These are phyloP conservation scores for Zasmidium angulare DNA, from an alignment of 2,329 filamentous ascomycete species.

Conservation along the genomic window DNA sequence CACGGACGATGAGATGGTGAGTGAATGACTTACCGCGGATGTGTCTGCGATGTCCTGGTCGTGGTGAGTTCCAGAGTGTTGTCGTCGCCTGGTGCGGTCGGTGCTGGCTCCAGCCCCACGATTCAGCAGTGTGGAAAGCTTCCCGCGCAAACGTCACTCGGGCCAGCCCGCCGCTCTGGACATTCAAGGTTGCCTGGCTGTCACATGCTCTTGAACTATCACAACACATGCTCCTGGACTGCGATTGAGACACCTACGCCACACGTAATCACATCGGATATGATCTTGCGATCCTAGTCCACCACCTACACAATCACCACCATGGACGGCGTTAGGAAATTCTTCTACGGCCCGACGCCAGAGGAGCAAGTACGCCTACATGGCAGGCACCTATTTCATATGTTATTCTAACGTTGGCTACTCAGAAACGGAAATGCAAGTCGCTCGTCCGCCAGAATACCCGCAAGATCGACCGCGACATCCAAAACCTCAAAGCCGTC, in stretches of 20 bases:
- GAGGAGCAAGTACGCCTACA: constrained; percentile 73
- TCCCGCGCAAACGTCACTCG: constrained; percentile 5
- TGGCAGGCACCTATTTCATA: constrained; percentile 4
- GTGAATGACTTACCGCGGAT: background rate
- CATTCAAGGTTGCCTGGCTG: background rate
- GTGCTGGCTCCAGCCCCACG: constrained; percentile 1
- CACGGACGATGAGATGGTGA: background rate
- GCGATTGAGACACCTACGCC: background rate
- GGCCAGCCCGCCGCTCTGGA: background rate
- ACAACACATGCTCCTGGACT: background rate
- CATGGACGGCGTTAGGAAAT: constrained; percentile 84
- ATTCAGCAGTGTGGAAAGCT: constrained; percentile 1
- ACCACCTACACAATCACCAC: constrained; percentile 9
- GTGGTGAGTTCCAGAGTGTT: background rate
- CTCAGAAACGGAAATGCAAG: constrained; percentile 92
- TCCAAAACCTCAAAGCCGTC: constrained; percentile 71
- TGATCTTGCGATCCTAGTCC: constrained; percentile 2
- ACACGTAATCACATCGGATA: background rate
- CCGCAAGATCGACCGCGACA: constrained; percentile 92
- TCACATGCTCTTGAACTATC: background rate
- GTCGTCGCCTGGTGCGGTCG: background rate
- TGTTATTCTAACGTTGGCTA: background rate
- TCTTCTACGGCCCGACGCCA: constrained; percentile 91
- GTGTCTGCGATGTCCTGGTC: background rate
- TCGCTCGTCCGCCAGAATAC: constrained; percentile 83